Evolutionary conservation across 352 stramenopile genomes (phyloP), one percentile per base, ranked within the genome.

Genomic region (Pythium dissimile): DNA sequence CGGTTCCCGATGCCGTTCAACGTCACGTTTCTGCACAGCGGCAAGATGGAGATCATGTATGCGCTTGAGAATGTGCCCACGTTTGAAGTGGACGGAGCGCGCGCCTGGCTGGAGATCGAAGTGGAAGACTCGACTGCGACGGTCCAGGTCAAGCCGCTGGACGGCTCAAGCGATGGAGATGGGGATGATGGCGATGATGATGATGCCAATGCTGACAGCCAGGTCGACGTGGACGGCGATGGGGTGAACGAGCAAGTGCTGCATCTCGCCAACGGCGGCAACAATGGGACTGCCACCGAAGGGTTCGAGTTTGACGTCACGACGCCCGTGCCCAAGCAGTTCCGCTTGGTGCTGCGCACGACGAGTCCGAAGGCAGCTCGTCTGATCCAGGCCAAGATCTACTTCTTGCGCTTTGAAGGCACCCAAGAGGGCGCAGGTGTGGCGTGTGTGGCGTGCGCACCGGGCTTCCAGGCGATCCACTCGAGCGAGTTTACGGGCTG

Each of bases 101-200:
- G 78, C 28, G 80, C 78, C n/a, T 91, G 80, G 80, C 60, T 91
- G 21, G 80, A 89, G 59, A 57, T 91, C 13, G 76, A 91, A 58
- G 63, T 86, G 8, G 59, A 67, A 16, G 68, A 77, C 30, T 18
- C 56, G 1, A 48, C 60, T n/a, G 60, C 39, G 4, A 48, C 30
- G 1, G 28, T 30, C 30, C 35, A 54, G 13, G 35, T 37, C 24
- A 54, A 54, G 34, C 32, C 13, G 11, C 21, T 28, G 20, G 55
- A 69, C 11, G 50, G 57, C 2, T 34, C 53, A 10, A 30, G 50
- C 10, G 76, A 55, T 30, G 51, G 76, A 15, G 47, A 62, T 20
- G 64, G 53, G 4, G 57, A 71, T 18, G 32, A 50, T 18, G 27
- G 13, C 26, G 26, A 34, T 20, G 32, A 55, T 28, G 45, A 38